Percentiles rank a stretch among this genome's conserved stretches.
phyloP scores from a whole-genome alignment of 2,329 filamentous ascomycete genomes.

The Pochonia chlamydosporia region DNA sequence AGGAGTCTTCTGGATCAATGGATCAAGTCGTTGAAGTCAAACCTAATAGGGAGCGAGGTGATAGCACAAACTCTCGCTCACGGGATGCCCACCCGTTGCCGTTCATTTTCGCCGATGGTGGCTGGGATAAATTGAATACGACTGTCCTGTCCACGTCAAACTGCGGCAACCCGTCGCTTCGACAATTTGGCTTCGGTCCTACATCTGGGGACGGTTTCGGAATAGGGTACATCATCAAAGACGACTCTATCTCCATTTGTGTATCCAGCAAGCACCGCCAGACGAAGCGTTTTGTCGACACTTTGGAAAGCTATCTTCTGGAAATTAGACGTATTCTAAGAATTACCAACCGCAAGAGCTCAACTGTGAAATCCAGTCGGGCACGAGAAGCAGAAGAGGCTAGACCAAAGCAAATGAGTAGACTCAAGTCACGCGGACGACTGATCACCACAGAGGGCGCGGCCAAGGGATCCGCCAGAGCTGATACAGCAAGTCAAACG shows the following conservation, averaged over 20 bases:
- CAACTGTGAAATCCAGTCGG: slow-evolving; percentile 37
- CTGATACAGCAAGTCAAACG: slow-evolving; percentile 50
- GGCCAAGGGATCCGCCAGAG: slow-evolving; percentile 36
- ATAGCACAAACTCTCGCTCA: slow-evolving; percentile 48
- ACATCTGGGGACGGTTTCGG: slow-evolving; percentile 92
- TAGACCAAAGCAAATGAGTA: slow-evolving; percentile 31
- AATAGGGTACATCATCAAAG: slow-evolving; percentile 97
- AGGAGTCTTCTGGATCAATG: slow-evolving; percentile 37
- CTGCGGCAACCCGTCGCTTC: slow-evolving; percentile 90
- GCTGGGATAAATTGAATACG: slow-evolving; percentile 93
- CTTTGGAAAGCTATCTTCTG: slow-evolving; percentile 81
- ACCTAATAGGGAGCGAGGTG: slow-evolving; percentile 40
- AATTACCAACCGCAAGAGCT: slow-evolving; percentile 50
- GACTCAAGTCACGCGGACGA: slow-evolving; percentile 67
- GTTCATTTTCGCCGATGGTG: slow-evolving; percentile 75
- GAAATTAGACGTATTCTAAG: slow-evolving; percentile 83
- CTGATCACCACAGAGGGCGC: slow-evolving; percentile 53
- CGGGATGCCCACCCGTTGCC: slow-evolving; percentile 54
- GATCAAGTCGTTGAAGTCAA: slow-evolving; percentile 27
- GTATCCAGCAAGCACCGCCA: slow-evolving; percentile 91
- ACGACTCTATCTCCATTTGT: slow-evolving; percentile 73
- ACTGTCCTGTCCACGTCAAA: slow-evolving; percentile 97
- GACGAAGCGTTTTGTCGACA: slow-evolving; percentile 83
- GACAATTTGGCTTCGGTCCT: slow-evolving; percentile 95
- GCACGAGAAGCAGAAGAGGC: slow-evolving; percentile 47